Evolutionary conservation across 208 protist species (phyloP), one percentile per base, ranked within the genome.

Genomic region (Crithidia thermophila): DNA sequence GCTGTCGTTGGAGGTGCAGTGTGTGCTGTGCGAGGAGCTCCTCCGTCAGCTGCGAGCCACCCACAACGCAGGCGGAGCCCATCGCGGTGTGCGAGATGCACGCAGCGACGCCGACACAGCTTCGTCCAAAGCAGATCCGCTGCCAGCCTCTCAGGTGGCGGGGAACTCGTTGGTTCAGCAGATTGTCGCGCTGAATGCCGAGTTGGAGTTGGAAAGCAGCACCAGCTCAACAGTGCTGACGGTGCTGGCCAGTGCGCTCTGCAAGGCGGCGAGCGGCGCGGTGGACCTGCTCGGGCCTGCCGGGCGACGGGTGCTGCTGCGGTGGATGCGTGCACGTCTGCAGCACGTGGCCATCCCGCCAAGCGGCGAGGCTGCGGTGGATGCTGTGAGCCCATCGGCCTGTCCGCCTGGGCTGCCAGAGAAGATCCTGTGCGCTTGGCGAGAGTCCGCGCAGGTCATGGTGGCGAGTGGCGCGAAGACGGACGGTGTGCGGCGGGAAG

Each of bases 1-100:
- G 3, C 67, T 82, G 13, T 58, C 66, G 5, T 45, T 78, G 13
- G 77, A 82, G 59, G 49, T 71, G 57, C 67, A 73, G 37, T 40
- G 63, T 34, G 66, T 75, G 21, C 28, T 82, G 27, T 77, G 71
- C 50, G 72, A 78, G 34, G 52, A 82, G 56, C 40, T 78, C 23
- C 51, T 82, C 14, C 46, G 46, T 5, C 60, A 77, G 47, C 77
- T 82, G 16, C 47, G 51, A 6, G 4, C 30, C 33, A 13, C 45
- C 11, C 34, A 27, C 28, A 23, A 30, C 43, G 62, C 14, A 14
- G 18, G 65, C 30, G 21, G 10, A 42, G 27, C 10, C n/a, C n/a
- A n/a, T n/a, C n/a, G n/a, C n/a, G n/a, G n/a, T n/a, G n/a, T n/a
- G n/a, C n/a, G n/a, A n/a, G n/a, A n/a, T n/a, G n/a, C n/a, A n/a